Conservation (phyloP, 164 flowering plant species). For the Tetracentron sinense region DNA sequence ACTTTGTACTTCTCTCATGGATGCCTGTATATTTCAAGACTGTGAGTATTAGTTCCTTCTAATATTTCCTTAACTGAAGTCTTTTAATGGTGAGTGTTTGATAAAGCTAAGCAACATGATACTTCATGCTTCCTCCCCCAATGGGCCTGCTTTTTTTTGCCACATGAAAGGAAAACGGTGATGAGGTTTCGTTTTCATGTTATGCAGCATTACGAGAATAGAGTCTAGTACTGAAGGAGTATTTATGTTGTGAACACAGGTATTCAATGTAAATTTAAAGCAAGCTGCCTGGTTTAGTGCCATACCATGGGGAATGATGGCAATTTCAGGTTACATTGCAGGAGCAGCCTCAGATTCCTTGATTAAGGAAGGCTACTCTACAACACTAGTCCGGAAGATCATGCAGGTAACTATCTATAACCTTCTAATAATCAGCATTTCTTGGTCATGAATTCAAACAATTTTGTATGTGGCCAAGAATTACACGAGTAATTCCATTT, state of each 20-base stretch:
- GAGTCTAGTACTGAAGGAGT: too few relatives aligned
- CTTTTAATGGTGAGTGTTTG: not conserved
- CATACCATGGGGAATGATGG: slow-evolving; percentile 96
- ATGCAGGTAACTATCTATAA: slow-evolving; percentile 67
- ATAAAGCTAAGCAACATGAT: not conserved
- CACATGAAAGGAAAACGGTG: too few relatives aligned
- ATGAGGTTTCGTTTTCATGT: too few relatives aligned
- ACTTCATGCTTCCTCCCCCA: not conserved
- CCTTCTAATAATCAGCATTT: not conserved
- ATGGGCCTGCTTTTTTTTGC: too few relatives aligned
- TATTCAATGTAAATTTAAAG: slow-evolving; percentile 77
- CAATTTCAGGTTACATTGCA: slow-evolving; percentile 76
- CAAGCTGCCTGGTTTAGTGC: slow-evolving; percentile 99
- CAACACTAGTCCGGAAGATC: slow-evolving; percentile 70
- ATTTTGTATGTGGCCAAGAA: not conserved
- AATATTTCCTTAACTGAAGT: not conserved
- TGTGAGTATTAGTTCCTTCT: slow-evolving; percentile 38
- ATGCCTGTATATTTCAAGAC: slow-evolving; percentile 98
- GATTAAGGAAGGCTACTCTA: slow-evolving; percentile 59
- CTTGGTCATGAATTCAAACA: too few relatives aligned
- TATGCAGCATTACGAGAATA: not conserved
- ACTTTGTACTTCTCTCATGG: slow-evolving; percentile 96
- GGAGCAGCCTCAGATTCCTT: slow-evolving; percentile 68
- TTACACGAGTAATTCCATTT: not conserved
- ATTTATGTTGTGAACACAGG: slow-evolving; percentile 37